A percentile compares a stretch with the other conserved stretches of the same genome.
These are phyloP conservation scores for Ophiocordyceps camponoti-floridani DNA, from an alignment of 2,329 filamentous ascomycete genomes.

Conservation along the genomic window DNA sequence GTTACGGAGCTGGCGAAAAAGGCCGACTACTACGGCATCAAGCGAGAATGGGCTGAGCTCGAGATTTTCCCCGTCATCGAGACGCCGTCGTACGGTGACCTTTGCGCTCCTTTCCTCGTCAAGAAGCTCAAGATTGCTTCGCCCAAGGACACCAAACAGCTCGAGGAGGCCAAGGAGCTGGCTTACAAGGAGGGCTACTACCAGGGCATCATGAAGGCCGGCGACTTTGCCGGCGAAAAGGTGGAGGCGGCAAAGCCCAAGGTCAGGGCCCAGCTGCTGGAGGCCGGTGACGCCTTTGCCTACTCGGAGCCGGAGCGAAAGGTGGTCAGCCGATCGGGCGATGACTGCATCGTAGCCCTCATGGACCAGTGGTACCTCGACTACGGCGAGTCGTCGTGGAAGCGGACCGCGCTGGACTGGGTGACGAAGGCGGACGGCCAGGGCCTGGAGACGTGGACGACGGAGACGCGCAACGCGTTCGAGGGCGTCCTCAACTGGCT, in stretches of 20 bases:
- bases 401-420: slow-evolving; percentile 52
- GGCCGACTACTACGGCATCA: slow-evolving; percentile 85
- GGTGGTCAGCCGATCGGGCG: slow-evolving; percentile 75
- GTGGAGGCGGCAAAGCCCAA: slow-evolving; percentile 79
- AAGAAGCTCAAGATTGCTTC: slow-evolving; percentile 94
- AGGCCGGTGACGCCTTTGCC: slow-evolving; percentile 63
- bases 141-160: slow-evolving; percentile 77
- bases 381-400: slow-evolving; percentile 86
- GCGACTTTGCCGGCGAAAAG: slow-evolving; percentile 72
- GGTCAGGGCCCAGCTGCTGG: slow-evolving; percentile 60
- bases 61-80: slow-evolving; percentile 81
- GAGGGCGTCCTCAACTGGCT: slow-evolving; percentile 81
- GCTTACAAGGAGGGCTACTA: slow-evolving; percentile 98
- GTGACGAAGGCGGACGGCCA: slow-evolving; percentile 49
- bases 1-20: slow-evolving; percentile 82
- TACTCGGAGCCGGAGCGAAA: slow-evolving; percentile 88
- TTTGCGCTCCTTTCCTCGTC: slow-evolving; percentile 67
- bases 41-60: slow-evolving; percentile 89
- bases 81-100: slow-evolving; percentile 72
- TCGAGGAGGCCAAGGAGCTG: slow-evolving; percentile 85
- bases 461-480: slow-evolving; percentile 63
- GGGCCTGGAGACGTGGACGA: slow-evolving; percentile 62
- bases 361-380: slow-evolving; percentile 98
- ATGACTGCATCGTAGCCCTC: slow-evolving; percentile 83
- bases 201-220: slow-evolving; percentile 76